phyloP scores from a whole-genome alignment of 2,329 filamentous ascomycete species.

The Aureobasidium lini region DNA sequence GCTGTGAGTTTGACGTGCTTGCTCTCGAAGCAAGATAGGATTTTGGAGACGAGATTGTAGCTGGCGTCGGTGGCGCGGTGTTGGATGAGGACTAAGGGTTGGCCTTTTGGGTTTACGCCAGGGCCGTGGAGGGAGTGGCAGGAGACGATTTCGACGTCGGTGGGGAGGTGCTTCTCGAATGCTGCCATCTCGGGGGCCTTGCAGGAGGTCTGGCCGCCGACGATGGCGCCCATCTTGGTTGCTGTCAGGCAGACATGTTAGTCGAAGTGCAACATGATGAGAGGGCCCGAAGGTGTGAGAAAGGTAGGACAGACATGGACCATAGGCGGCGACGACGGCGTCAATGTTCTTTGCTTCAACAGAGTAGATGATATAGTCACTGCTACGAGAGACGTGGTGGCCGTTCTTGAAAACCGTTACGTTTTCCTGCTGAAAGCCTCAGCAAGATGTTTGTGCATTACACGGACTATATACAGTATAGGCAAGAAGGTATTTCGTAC shows the following conservation, averaged over 20 bases:
- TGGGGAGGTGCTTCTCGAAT: constrained; percentile 80
- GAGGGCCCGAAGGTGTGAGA: neutral
- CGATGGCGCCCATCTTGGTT: constrained; percentile 89
- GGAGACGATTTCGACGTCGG: constrained; percentile 86
- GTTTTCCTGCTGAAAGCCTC: constrained; percentile 55
- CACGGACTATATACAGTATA: constrained; percentile 28
- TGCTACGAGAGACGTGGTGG: constrained; percentile 87
- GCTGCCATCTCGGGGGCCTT: constrained; percentile 94
- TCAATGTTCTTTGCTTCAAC: constrained; percentile 91
- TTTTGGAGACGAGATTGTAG: constrained; percentile 68
- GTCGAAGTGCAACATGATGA: neutral
- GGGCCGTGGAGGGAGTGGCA: constrained; percentile 96
- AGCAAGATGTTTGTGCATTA: constrained; percentile 26
- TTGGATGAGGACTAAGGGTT: constrained; percentile 89
- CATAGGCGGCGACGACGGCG: constrained; percentile 77
- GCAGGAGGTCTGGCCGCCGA: constrained; percentile 96
- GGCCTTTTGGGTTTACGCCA: constrained; percentile 76
- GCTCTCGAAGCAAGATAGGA: constrained; percentile 76
- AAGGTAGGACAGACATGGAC: constrained; percentile 66
- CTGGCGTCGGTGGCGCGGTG: constrained; percentile 76
- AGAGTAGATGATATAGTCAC: constrained; percentile 98
- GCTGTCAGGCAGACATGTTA: constrained; percentile 45
- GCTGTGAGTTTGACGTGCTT: constrained; percentile 84
- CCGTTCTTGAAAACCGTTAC: constrained; percentile 89
- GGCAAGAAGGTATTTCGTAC: constrained; percentile 52